phyloP scores from a whole-genome alignment of 495 filamentous ascomycete genomes.

The Elasticomyces elasticus region DNA sequence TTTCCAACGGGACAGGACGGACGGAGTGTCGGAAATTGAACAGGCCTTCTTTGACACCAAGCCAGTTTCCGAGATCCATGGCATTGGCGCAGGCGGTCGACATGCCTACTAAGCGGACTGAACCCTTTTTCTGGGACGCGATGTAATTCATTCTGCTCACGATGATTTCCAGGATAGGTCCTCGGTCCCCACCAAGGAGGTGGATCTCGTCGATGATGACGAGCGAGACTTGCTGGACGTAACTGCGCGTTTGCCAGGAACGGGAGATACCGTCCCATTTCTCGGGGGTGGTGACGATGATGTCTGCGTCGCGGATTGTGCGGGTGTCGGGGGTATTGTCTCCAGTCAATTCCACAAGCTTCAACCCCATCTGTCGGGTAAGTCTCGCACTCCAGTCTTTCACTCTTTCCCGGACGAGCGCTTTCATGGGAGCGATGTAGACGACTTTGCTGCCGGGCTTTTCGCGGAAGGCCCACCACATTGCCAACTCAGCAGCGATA shows the following conservation, averaged over 20 bases:
- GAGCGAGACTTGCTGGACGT: slow-evolving; percentile 86
- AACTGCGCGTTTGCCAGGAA: slow-evolving; percentile 94
- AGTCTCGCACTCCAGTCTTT: slow-evolving; percentile 86
- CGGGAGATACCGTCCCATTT: slow-evolving; percentile 99
- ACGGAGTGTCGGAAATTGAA: slow-evolving; percentile 99
- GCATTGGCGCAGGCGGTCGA: slow-evolving; percentile 97
- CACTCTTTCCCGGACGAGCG: slow-evolving; percentile 90
- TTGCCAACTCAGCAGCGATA: slow-evolving; percentile 89
- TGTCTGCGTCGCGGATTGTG: slow-evolving; percentile 87
- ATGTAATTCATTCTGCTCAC: slow-evolving; percentile 99
- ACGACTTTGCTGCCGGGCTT: slow-evolving; percentile 94
- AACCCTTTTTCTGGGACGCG: slow-evolving; percentile 77
- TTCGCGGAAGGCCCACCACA: slow-evolving; percentile 99
- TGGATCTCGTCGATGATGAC: slow-evolving; percentile 99
- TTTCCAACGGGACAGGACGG: slow-evolving; percentile 86
- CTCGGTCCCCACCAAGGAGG: slow-evolving; percentile 85
- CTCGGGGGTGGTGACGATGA: slow-evolving; percentile 97
- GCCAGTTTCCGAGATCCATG: slow-evolving; percentile 86
- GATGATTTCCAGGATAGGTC: slow-evolving; percentile 97
- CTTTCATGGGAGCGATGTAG: slow-evolving; percentile 99
- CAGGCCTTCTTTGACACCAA: slow-evolving; percentile 91
- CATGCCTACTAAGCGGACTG: slow-evolving; percentile 90
- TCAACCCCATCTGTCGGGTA: slow-evolving; percentile 74
- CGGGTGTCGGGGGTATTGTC: slow-evolving; percentile 96
- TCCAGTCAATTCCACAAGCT: slow-evolving; percentile 91